phyloP scores from a whole-genome alignment of 495 filamentous ascomycete genomes.

The Aspergillus coremiiformis region DNA sequence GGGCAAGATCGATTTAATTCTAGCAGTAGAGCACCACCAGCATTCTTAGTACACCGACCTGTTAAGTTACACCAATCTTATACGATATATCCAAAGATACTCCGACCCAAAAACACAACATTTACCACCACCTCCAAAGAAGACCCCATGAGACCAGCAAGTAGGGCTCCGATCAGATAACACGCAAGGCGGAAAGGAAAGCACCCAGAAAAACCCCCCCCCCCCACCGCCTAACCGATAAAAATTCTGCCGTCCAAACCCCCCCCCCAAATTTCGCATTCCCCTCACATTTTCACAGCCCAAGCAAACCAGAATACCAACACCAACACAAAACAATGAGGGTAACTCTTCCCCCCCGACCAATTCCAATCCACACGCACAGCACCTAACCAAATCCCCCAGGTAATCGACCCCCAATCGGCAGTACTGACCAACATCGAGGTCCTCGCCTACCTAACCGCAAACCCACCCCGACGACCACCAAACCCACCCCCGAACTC shows the following conservation, averaged over 20 bases:
- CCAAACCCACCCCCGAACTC: conserved; percentile 34
- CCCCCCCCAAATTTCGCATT: neutral
- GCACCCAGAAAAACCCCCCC: neutral
- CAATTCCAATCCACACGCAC: neutral
- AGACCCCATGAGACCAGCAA: no score
- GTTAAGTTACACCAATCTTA: no score
- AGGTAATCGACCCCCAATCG: conserved; percentile 58
- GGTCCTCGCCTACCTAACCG: conserved; percentile 50
- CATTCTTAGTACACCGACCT: no score
- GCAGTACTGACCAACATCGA: conserved; percentile 59
- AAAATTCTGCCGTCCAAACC: neutral
- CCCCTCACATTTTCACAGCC: neutral
- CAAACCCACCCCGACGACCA: conserved; percentile 39
- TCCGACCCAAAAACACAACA: no score
- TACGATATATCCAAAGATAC: no score
- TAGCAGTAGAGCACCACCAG: no score
- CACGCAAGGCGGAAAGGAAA: neutral
- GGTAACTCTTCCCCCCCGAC: no score
- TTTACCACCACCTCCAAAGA: no score
- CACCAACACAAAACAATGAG: conserved; percentile 20
- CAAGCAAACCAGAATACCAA: neutral
- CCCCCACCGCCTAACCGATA: no score
- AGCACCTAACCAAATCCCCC: neutral
- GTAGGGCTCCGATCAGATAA: no score
- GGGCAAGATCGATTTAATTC: no score